Conservation (phyloP, 2,329 filamentous ascomycete genomes). For the Fusarium pseudoanthophilum region DNA sequence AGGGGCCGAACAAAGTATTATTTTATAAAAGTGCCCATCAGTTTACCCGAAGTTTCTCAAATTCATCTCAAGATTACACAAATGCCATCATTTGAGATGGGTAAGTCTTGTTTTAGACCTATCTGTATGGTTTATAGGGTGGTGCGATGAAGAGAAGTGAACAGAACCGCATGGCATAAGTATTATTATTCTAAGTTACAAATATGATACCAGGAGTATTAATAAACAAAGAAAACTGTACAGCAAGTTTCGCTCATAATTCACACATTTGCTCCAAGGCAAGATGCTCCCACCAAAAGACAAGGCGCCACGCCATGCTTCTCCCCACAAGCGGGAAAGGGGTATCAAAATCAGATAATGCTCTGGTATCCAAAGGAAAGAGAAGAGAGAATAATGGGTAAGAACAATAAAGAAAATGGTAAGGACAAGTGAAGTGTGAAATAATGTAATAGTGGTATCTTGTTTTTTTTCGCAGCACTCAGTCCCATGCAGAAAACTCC, state of each 20-base stretch:
- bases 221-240: conserved; percentile 18
- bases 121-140: not conserved
- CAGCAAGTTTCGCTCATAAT: conserved; percentile 3
- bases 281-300: conserved; percentile 35
- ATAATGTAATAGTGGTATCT: conserved; percentile 2
- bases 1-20: not conserved
- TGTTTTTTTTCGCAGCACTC: not conserved
- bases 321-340: conserved; percentile 29
- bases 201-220: conserved; percentile 19
- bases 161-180: conserved; percentile 4
- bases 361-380: conserved; percentile 16
- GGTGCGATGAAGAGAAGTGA: not conserved
- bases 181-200: conserved; percentile 30
- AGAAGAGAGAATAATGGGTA: not conserved
- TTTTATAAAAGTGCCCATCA: not conserved
- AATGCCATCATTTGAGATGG: not conserved
- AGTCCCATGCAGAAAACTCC: conserved; percentile 17
- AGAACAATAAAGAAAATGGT: not conserved
- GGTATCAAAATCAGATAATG: conserved; percentile 42
- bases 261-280: conserved; percentile 35
- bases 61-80: not conserved
- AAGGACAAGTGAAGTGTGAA: not conserved
- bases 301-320: conserved; percentile 39
- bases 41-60: not conserved
- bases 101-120: not conserved